Base-by-base conservation (phyloP, 75 land plant genomes). In the Gnetum montanum region DNA sequence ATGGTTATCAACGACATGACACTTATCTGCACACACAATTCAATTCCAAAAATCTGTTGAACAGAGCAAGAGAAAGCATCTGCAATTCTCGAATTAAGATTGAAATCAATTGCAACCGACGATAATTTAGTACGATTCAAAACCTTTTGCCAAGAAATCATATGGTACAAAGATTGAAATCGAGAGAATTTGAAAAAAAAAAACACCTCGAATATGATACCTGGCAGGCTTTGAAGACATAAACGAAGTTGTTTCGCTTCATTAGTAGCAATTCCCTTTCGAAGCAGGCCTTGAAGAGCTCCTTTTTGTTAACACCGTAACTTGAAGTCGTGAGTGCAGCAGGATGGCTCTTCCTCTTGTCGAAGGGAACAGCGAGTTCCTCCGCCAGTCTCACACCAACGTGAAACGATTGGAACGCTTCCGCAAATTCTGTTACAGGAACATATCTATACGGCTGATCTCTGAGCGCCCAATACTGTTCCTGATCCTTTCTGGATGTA, bases 401-500 rank as follows among this genome's bases (percentile, higher is more conserved):
- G 44, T 80, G 86, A 52, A 72, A 93, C 15, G 72, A 63, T 13
- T 80, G 66, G 50, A 76, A 93, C 12, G 84, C 86, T 15, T 82
- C 78, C 0, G 84, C 78, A 55, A 93, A 88, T 19, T 82, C 86
- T 23, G 60, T 61, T 2, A 73, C 84, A 6, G 84, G 46, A 13
- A 85, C 66, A 55, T 59, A 88, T 2, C 66, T 49, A 49, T 88
- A 93, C 4, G 79, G 79, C 46, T 67, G 45, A 6, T 59, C 55
- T 44, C 43, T 74, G 4, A 45, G 46, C 10, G 60, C 70, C 98
- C 98, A 93, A 53, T 93, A 93, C 50, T 85, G 98, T 26, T 74
- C 33, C 46, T 93, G 98, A 60, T 93, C 95, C 53, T 88, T 88
- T 66, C 34, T 79, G 16, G 95, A 93, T 1, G 98, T 88, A n/a